Base-by-base conservation (phyloP, 345 rosid species). In the Lenwebbia sp. region DNA sequence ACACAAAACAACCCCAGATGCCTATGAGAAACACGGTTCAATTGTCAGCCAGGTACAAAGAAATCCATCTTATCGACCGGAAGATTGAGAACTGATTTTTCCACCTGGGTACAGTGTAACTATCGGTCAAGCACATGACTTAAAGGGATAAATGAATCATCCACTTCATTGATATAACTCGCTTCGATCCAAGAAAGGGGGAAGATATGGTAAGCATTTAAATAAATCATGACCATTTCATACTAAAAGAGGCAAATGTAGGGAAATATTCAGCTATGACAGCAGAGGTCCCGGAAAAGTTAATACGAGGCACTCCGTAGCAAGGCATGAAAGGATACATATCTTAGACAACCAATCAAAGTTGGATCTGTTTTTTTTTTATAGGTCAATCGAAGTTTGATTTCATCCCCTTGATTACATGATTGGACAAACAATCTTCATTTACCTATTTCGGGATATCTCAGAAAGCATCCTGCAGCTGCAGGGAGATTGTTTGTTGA, bases 61-160 rank as follows among this genome's bases (percentile, higher is more conserved):
- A 92, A 96, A 90, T 97, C 98, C 99, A 97, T 97, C 92, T 97
- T 95, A 54, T 97, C 99, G 82, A 96, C 97, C 0, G 98, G 98
- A 51, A 97, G 94, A 90, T 97, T 97, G 87, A 96, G 86, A 62
- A 94, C 96, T 13, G 97, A 93, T 85, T 91, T 91, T 26, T 96
- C 99, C 84, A 91, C 99, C 99, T 95, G 52, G 56, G 83, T 51
- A 44, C 85, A 84, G 37, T 25, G 85, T 56, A 40, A 84, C 22
- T 41, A 83, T 50, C 13, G 1, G 33, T 82, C 83, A 47, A 51
- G 17, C 44, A 83, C 47, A 5, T 51, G 52, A 30, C 25, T 54
- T 17, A 53, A 83, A 51, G 37, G 60, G 4, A 83, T 52, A 51
- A 83, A 54, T 54, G 23, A 52, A 37, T 19, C 25, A 33, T 33